Conservation (phyloP, 2,329 filamentous ascomycete species). For the Penicillium sp. region DNA sequence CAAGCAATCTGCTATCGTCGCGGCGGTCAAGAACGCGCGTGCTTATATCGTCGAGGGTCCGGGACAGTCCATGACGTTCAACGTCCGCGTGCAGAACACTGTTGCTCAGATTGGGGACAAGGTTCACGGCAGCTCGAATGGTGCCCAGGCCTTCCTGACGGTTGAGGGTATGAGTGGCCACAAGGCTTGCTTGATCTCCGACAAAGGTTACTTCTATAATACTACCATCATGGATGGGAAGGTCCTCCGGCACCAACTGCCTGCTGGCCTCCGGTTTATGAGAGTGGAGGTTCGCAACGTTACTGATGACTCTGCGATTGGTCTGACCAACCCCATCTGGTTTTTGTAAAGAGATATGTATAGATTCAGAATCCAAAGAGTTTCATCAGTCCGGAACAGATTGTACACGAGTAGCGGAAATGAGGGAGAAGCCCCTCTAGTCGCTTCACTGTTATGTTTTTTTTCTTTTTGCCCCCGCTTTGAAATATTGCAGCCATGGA, state of each 20-base stretch:
- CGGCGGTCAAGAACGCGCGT: constrained; percentile 18
- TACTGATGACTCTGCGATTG: constrained; percentile 16
- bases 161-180: constrained; percentile 14
- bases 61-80: constrained; percentile 22
- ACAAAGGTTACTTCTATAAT: constrained; percentile 23
- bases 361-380: neutral
- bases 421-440: neutral
- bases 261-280: constrained; percentile 15
- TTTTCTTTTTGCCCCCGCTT: neutral
- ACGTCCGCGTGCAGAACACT: constrained; percentile 3
- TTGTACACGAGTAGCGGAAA: neutral
- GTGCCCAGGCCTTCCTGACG: constrained; percentile 5
- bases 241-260: constrained; percentile 3
- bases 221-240: constrained; percentile 13
- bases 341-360: neutral
- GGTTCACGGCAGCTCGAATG: neutral
- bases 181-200: constrained; percentile 19
- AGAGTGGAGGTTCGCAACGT: constrained; percentile 23
- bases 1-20: constrained; percentile 24
- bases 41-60: constrained; percentile 26
- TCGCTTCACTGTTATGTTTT: neutral
- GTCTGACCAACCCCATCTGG: constrained; percentile 26
- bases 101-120: neutral
- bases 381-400: neutral
- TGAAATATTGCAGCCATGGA: neutral